phyloP scores from a whole-genome alignment of 78 protist genomes.

The Goniomonas avonlea region DNA sequence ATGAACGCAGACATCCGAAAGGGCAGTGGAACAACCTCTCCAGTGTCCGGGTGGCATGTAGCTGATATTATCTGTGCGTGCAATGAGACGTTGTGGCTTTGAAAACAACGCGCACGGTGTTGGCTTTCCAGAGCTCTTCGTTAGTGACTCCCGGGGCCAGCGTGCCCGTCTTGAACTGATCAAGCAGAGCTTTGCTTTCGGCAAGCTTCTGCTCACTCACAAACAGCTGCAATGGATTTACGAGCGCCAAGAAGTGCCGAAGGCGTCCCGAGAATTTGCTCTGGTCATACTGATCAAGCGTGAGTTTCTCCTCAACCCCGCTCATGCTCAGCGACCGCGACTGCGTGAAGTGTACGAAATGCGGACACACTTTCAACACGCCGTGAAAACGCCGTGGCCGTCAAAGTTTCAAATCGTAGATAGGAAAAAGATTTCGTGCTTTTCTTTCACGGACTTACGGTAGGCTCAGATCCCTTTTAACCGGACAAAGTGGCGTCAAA shows the following conservation, averaged over 20 bases:
- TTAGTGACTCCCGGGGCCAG: slow-evolving; percentile 14
- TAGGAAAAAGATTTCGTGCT: too few species aligned
- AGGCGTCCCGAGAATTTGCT: slow-evolving; percentile 49
- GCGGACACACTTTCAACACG: too few species aligned
- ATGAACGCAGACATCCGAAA: slow-evolving; percentile 42
- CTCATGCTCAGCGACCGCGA: too few species aligned
- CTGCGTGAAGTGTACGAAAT: too few species aligned
- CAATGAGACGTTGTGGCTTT: too few species aligned
- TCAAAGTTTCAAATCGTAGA: too few species aligned
- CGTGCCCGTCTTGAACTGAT: slow-evolving; percentile 40
- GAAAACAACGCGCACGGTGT: slow-evolving; percentile 43
- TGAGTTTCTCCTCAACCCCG: too few species aligned
- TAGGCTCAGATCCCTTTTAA: too few species aligned
- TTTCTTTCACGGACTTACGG: too few species aligned
- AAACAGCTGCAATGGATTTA: slow-evolving; percentile 40
- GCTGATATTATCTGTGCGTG: too few species aligned
- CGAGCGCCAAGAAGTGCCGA: slow-evolving; percentile 51
- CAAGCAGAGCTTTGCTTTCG: slow-evolving; percentile 27
- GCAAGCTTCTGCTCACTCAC: slow-evolving; percentile 27
- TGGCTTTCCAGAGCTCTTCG: slow-evolving; percentile 63
- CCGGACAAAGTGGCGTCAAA: too few species aligned
- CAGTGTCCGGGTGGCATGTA: slow-evolving; percentile 67
- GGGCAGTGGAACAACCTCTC: slow-evolving; percentile 46
- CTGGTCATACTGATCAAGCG: slow-evolving; percentile 43
- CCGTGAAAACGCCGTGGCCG: too few species aligned